phyloP scores from a whole-genome alignment of 2,329 filamentous ascomycete species.

The Diaporthe citri region DNA sequence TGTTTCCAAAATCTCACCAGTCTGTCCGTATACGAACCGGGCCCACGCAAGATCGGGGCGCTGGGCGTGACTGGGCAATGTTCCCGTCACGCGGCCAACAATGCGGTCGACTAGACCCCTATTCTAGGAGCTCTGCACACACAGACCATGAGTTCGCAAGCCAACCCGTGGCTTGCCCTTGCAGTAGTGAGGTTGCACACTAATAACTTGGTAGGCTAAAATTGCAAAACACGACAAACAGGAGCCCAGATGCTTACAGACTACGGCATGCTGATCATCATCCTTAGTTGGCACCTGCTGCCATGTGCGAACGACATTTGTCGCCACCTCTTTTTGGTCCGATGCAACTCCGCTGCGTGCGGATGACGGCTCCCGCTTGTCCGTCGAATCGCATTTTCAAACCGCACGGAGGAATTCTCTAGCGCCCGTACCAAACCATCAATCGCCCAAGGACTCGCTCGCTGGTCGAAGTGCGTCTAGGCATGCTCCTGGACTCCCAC shows the following conservation, averaged over 20 bases:
- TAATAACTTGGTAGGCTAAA: constrained; percentile 24
- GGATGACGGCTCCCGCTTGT: constrained; percentile 26
- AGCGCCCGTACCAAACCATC: constrained; percentile 20
- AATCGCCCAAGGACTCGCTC: not conserved
- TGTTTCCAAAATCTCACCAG: not conserved
- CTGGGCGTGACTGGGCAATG: not conserved
- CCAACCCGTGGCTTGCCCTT: constrained; percentile 16
- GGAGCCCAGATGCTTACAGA: constrained; percentile 18
- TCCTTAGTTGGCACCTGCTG: not conserved
- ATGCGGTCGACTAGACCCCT: constrained; percentile 4
- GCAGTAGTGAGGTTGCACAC: constrained; percentile 27
- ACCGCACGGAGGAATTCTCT: constrained; percentile 4
- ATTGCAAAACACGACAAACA: constrained; percentile 21
- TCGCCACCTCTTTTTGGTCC: constrained; percentile 13
- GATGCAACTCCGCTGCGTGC: constrained; percentile 21
- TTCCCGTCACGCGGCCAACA: not conserved
- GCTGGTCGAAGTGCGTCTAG: not conserved
- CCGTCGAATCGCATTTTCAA: constrained; percentile 22
- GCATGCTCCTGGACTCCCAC: not conserved
- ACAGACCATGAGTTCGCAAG: constrained; percentile 31
- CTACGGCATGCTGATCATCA: constrained; percentile 1
- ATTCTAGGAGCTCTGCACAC: constrained; percentile 7
- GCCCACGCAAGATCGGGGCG: not conserved
- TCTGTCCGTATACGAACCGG: not conserved
- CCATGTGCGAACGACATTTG: constrained; percentile 22